Conservation (phyloP, 768 basidiomycete species). For the Phylloporus scabripes region DNA sequence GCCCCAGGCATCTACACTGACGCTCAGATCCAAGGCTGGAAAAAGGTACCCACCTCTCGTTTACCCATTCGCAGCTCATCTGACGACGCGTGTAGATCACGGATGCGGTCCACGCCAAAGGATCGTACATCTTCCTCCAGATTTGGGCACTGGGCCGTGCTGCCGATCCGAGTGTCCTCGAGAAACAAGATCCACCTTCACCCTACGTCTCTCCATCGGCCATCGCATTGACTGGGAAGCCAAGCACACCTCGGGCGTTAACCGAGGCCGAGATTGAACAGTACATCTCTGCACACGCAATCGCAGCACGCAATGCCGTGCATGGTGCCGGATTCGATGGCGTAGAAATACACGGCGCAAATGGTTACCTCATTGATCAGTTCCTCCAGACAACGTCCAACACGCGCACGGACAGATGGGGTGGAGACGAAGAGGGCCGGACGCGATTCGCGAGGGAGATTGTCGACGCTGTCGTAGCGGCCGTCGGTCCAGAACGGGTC, state of each 20-base stretch:
- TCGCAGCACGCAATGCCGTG: conserved; percentile 33
- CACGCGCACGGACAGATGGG: conserved; percentile 58
- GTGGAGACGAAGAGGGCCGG: conserved; percentile 59
- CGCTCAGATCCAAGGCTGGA: conserved; percentile 53
- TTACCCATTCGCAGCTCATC: background rate
- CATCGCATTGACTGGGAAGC: conserved; percentile 16
- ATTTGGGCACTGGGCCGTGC: conserved; percentile 55
- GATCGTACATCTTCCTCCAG: conserved; percentile 44
- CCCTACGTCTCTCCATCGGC: conserved; percentile 33
- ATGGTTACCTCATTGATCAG: conserved; percentile 51
- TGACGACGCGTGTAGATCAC: conserved; percentile 37
- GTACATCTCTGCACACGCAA: conserved; percentile 26
- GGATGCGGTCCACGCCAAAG: conserved; percentile 50
- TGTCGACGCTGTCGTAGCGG: conserved; percentile 43
- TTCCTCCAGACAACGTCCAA: conserved; percentile 58
- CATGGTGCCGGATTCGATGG: conserved; percentile 42
- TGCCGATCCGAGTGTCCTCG: conserved; percentile 32
- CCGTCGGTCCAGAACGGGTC: conserved; percentile 50
- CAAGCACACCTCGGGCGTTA: conserved; percentile 16
- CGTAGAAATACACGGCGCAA: conserved; percentile 39
- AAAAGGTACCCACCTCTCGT: conserved; percentile 23
- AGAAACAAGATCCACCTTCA: conserved; percentile 25
- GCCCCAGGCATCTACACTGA: conserved; percentile 63
- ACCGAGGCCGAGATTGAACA: conserved; percentile 30
- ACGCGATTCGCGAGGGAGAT: conserved; percentile 53